Percentiles rank a stretch among this genome's conserved stretches.
Evolutionary conservation across 2,329 filamentous ascomycete species (phyloP).

Genomic region (Aurifilum marmelostoma): DNA sequence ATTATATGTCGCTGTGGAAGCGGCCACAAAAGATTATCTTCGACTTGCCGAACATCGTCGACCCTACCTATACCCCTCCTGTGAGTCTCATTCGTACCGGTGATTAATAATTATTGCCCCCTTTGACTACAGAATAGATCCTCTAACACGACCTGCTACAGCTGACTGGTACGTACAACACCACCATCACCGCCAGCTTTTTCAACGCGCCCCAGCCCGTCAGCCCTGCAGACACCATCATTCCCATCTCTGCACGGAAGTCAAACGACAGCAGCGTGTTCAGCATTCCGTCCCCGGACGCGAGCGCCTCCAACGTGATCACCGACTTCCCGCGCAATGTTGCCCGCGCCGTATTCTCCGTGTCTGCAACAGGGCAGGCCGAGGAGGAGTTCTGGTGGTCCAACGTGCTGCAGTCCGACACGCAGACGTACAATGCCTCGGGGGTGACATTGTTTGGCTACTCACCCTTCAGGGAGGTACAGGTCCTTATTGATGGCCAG

Average conservation of each 20-base stretch:
- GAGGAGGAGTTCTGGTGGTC: constrained; percentile 85
- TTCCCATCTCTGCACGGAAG: constrained; percentile 65
- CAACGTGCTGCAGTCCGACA: constrained; percentile 69
- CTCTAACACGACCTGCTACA: too few relatives aligned
- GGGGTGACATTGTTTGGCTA: constrained; percentile 63
- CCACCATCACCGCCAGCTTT: constrained; percentile 64
- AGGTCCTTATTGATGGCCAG: constrained; percentile 72
- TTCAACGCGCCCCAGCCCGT: constrained; percentile 41
- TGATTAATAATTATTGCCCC: too few relatives aligned
- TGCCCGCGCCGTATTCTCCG: constrained; percentile 70
- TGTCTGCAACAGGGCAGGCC: constrained; percentile 76
- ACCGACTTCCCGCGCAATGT: constrained; percentile 64
- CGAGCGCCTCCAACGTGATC: constrained; percentile 62
- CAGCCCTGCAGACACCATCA: constrained; percentile 63
- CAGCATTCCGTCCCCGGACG: constrained; percentile 55
- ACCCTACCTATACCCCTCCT: constrained; percentile 43
- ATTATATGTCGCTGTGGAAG: constrained; percentile 61
- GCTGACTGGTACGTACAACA: constrained; percentile 60
- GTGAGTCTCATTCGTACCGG: too few relatives aligned
- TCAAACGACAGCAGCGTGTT: constrained; percentile 65
- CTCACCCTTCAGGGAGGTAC: constrained; percentile 77
- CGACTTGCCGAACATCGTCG: constrained; percentile 65
- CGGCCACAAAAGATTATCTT: constrained; percentile 66
- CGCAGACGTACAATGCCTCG: constrained; percentile 59
- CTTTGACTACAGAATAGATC: too few relatives aligned